Evolutionary conservation across 78 protist species (phyloP), one percentile per base, ranked within the genome.

Genomic region (Dictyostelium capitatum): DNA sequence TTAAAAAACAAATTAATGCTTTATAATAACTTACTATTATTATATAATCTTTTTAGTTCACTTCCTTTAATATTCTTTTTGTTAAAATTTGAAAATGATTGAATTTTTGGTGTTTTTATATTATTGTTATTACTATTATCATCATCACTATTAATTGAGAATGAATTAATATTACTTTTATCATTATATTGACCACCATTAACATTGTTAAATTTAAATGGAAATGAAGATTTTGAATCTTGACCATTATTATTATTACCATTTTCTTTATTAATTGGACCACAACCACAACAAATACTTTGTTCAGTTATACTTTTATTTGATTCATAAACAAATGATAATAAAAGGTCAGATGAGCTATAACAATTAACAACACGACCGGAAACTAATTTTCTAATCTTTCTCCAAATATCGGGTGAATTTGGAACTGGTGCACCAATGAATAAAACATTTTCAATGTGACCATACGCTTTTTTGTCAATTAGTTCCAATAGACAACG

Each of bases 401-500:
- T 87, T 14, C 19, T 41, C 79, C 83, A 87, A 6, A 25, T 64
- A 4, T 56, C 25, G 7, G 70, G n/a, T 20, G 77, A 47, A 62
- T 32, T 48, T 10, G 89, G 82, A 20, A 89, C 32, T 5, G 95
- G 95, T 0, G 92, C 89, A 28, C 96, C 96, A 32, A 95, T 82
- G 30, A 95, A 79, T 9, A 95, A 14, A 28, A 89, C 96, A 79
- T 95, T 95, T 70, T 95, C 96, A 62, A 95, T 81, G 6, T 46
- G 20, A 10, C 85, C 90, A 54, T 79, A 56, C 7, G 67, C 65
- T 43, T 89, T 89, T 32, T 89, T 32, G 9, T 53, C 85, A 53
- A 62, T 1, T 47, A 95, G 50, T 25, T 95, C 96, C 28, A 79
- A 64, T 8, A 95, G 85, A 95, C 96, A 92, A 54, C 50, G 57